A percentile compares a stretch with the other conserved stretches of the same genome.
Conservation (phyloP, 352 stramenopile species). For the Phytophthora fragariaefolia region DNA sequence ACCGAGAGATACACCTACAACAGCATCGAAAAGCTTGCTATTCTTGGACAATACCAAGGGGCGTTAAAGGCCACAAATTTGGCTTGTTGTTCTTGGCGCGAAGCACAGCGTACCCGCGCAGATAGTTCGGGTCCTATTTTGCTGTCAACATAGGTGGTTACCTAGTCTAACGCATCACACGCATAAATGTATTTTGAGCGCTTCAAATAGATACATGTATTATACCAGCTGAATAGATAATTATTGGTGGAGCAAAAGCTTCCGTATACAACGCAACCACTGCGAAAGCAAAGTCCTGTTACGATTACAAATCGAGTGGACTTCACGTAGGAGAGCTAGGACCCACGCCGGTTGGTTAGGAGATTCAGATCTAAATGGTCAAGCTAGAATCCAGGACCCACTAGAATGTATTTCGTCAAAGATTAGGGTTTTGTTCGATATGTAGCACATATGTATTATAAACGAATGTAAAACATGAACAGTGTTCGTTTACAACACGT, state of each 20-base stretch:
- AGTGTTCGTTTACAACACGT: background rate
- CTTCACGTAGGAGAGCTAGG: background rate
- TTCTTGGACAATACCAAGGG: too few relatives aligned
- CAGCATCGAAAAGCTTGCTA: too few relatives aligned
- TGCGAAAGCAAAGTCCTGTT: background rate
- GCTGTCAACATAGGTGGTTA: constrained; percentile 22
- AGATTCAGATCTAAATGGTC: background rate
- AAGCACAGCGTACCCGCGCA: too few relatives aligned
- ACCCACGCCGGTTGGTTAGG: background rate
- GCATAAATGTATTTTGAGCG: too few relatives aligned
- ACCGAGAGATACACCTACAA: too few relatives aligned
- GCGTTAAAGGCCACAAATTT: too few relatives aligned
- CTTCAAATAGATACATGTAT: too few relatives aligned
- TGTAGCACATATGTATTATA: background rate
- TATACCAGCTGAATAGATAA: constrained; percentile 2
- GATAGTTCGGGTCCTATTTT: constrained; percentile 7
- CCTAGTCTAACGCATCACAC: constrained; percentile 7
- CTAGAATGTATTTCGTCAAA: background rate
- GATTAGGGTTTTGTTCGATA: background rate
- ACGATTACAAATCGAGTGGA: background rate
- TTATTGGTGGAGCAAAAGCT: constrained; percentile 2
- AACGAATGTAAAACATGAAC: background rate
- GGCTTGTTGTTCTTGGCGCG: too few relatives aligned
- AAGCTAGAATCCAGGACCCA: background rate
- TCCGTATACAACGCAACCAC: constrained; percentile 21